Evolutionary conservation across 345 rosid species (phyloP).

Genomic region (Ceriops zippeliana): DNA sequence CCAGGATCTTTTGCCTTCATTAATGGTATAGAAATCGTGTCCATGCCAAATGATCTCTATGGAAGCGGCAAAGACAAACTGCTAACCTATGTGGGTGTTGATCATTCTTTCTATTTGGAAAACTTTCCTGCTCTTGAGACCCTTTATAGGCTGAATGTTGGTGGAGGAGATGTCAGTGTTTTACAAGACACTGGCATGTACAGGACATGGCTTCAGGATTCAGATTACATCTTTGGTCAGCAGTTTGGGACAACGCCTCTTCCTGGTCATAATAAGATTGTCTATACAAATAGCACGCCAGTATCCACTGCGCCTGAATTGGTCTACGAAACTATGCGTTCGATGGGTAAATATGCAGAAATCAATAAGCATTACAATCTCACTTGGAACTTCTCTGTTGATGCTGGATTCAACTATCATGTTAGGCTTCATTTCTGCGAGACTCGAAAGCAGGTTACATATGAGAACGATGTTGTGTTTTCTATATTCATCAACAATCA

Average conservation of each 20-base stretch:
- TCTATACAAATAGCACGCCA: neutral
- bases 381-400: constrained; percentile 16
- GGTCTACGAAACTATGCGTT: constrained; percentile 5
- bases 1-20: constrained; percentile 26
- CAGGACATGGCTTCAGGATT: constrained; percentile 17
- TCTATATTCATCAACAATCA: constrained; percentile 5
- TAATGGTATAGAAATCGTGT: constrained; percentile 40
- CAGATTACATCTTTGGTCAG: neutral
- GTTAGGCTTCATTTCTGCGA: constrained; percentile 19
- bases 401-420: constrained; percentile 22
- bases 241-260: neutral
- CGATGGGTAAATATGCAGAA: neutral
- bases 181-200: constrained; percentile 25
- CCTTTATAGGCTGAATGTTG: constrained; percentile 30
- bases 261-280: neutral
- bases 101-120: too few species aligned
- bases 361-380: constrained; percentile 3
- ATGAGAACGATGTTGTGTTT: neutral
- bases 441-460: neutral
- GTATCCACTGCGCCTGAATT: constrained; percentile 1
- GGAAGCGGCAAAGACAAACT: neutral
- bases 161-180: constrained; percentile 8
- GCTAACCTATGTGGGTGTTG: too few species aligned
- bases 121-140: constrained; percentile 18
- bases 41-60: constrained; percentile 27